These are phyloP conservation scores for Jackrogersella minutella DNA, from an alignment of 495 filamentous ascomycete genomes.

Conservation along the genomic window DNA sequence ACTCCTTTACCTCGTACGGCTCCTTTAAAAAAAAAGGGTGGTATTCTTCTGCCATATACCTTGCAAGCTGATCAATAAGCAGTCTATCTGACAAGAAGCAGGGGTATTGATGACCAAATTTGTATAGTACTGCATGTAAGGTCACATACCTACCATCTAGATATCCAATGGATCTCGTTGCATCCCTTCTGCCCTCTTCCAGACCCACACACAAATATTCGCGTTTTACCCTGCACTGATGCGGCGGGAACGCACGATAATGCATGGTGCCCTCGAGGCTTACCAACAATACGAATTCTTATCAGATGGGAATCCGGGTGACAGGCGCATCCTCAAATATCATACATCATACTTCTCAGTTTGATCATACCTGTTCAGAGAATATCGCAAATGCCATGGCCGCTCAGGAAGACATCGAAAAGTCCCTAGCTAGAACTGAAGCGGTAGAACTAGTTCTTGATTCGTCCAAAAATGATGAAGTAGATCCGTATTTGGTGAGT, in stretches of 20 bases:
- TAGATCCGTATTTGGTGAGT: conserved; percentile 13
- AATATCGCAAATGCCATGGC: conserved; percentile 8
- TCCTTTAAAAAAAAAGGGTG: too few species aligned
- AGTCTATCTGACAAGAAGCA: too few species aligned
- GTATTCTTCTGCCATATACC: too few species aligned
- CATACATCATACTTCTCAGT: background rate
- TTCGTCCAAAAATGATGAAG: background rate
- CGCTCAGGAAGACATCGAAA: background rate
- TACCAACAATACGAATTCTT: background rate
- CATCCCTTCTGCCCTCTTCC: background rate
- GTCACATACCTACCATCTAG: too few species aligned
- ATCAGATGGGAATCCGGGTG: too few species aligned
- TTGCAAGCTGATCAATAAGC: too few species aligned
- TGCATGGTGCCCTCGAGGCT: background rate
- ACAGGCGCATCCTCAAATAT: too few species aligned
- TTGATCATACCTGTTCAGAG: background rate
- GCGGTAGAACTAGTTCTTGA: background rate
- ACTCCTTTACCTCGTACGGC: too few species aligned
- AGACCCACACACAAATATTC: background rate
- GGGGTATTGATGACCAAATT: too few species aligned
- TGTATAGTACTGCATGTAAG: too few species aligned
- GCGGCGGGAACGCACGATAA: background rate
- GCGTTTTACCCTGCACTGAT: background rate
- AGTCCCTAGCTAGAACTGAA: background rate
- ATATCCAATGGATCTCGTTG: too few species aligned